Percentiles rank a stretch among this genome's conserved stretches.
Conservation (phyloP, 192 early-diverging fungal genomes). For the Coemansia sp. region DNA sequence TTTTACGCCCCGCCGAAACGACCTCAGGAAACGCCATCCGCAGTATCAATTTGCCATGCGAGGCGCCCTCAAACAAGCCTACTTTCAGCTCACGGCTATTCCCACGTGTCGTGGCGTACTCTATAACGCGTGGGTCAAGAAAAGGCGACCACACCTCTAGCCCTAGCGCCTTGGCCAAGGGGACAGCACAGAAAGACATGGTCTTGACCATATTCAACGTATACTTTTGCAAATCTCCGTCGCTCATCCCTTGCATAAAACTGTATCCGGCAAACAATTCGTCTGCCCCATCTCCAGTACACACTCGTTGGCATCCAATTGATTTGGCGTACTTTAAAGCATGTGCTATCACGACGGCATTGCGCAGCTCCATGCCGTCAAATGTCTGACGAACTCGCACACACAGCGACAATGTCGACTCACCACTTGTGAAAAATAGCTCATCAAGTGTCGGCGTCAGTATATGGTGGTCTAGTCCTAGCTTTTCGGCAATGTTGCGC, state of each 20-base stretch:
- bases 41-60: constrained; percentile 66
- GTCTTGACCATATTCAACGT: constrained; percentile 58
- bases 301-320: constrained; percentile 55
- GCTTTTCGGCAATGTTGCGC: constrained; percentile 49
- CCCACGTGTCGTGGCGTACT: constrained; percentile 53
- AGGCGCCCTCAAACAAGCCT: constrained; percentile 41
- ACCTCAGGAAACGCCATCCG: constrained; percentile 68
- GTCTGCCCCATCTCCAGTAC: constrained; percentile 72
- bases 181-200: constrained; percentile 60
- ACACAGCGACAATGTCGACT: constrained; percentile 58
- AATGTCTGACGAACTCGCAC: constrained; percentile 64
- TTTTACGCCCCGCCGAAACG: constrained; percentile 63
- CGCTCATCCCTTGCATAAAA: constrained; percentile 63
- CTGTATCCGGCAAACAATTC: constrained; percentile 75
- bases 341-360: constrained; percentile 63
- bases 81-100: constrained; percentile 46
- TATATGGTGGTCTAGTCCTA: constrained; percentile 55
- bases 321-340: constrained; percentile 55
- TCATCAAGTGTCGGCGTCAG: constrained; percentile 53
- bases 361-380: constrained; percentile 76
- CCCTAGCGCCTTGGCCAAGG: constrained; percentile 53
- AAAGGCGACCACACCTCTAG: constrained; percentile 61
- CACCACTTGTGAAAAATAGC: constrained; percentile 25
- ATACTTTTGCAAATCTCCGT: constrained; percentile 53
- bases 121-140: constrained; percentile 59